Percentiles rank a stretch among this genome's conserved stretches.
These are phyloP conservation scores for Saccharata proteae DNA, from an alignment of 2,329 filamentous ascomycete species.

Conservation along the genomic window DNA sequence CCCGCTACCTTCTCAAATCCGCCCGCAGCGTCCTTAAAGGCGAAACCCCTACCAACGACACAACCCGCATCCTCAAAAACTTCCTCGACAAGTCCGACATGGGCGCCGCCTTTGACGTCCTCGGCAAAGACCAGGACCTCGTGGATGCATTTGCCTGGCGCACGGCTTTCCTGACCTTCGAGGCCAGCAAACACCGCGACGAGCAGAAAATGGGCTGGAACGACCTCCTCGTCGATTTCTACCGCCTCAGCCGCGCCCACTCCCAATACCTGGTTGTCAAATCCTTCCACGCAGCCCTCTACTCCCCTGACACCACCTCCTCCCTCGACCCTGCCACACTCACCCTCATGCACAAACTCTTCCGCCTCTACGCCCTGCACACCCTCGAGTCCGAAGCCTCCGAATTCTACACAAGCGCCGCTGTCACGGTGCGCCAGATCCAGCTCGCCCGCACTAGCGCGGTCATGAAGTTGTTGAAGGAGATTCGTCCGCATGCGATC, in stretches of 20 bases:
- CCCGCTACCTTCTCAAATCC: slow-evolving; percentile 62
- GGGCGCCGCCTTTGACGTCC: slow-evolving; percentile 62
- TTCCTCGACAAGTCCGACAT: slow-evolving; percentile 56
- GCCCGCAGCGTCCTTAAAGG: slow-evolving; percentile 57
- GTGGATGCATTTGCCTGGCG: slow-evolving; percentile 68
- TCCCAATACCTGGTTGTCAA: slow-evolving; percentile 69
- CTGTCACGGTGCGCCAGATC: slow-evolving; percentile 61
- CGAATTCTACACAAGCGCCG: slow-evolving; percentile 60
- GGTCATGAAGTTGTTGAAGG: slow-evolving; percentile 57
- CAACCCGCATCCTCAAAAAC: slow-evolving; percentile 50
- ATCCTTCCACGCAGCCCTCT: slow-evolving; percentile 63
- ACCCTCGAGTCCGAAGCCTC: slow-evolving; percentile 57
- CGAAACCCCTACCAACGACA: slow-evolving; percentile 55
- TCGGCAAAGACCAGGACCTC: slow-evolving; percentile 57
- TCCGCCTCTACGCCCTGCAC: slow-evolving; percentile 52
- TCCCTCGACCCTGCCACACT: slow-evolving; percentile 47
- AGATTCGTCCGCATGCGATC: slow-evolving; percentile 62
- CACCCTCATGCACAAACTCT: slow-evolving; percentile 50
- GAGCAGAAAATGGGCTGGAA: slow-evolving; percentile 69
- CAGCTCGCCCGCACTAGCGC: slow-evolving; percentile 53
- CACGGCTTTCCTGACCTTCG: slow-evolving; percentile 61
- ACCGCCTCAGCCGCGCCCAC: slow-evolving; percentile 61
- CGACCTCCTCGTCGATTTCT: slow-evolving; percentile 65
- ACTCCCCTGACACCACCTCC: slow-evolving; percentile 38
- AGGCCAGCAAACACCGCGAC: slow-evolving; percentile 62